A percentile compares a stretch with the other conserved stretches of the same genome.
Evolutionary conservation across 139 green algal species (phyloP).

Genomic region (Chlamydomonas incerta): DNA sequence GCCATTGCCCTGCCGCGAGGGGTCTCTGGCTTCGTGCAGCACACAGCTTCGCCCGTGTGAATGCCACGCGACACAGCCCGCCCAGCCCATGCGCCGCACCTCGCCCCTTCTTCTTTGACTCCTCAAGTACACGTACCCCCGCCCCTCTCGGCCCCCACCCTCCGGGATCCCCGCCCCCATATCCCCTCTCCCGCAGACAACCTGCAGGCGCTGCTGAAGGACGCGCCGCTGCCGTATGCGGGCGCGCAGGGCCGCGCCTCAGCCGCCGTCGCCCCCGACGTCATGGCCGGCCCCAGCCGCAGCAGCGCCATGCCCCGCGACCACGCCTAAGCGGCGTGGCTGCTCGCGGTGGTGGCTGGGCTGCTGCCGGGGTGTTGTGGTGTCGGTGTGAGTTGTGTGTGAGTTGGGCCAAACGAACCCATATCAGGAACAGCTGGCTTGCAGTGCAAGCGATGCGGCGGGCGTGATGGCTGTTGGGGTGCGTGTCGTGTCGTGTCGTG

Average conservation of each 20-base stretch:
- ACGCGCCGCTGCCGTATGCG: slow-evolving; percentile 20
- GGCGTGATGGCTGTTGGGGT: too few relatives aligned
- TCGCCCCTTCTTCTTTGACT: neutral
- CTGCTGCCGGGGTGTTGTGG: neutral
- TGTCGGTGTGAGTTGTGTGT: neutral
- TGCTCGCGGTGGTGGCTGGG: too few relatives aligned
- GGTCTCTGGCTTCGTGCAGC: too few relatives aligned
- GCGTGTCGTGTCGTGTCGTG: too few relatives aligned
- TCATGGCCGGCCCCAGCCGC: neutral
- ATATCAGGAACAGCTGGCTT: too few relatives aligned
- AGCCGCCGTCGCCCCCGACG: neutral
- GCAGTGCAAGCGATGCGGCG: too few relatives aligned
- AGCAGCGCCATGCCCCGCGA: slow-evolving; percentile 19
- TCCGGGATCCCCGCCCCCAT: too few relatives aligned
- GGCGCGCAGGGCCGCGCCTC: slow-evolving; percentile 30
- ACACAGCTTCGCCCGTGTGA: too few relatives aligned
- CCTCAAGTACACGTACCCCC: neutral
- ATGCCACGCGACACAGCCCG: too few relatives aligned
- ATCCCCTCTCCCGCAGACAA: slow-evolving; percentile 21
- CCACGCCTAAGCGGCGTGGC: slow-evolving; percentile 1
- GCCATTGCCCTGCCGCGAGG: too few relatives aligned
- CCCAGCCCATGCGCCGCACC: too few relatives aligned
- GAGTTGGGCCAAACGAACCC: too few relatives aligned
- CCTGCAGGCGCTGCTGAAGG: slow-evolving; percentile 22
- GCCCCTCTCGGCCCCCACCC: neutral